phyloP scores from a whole-genome alignment of 768 basidiomycete species.

The Tylopilus balloui region DNA sequence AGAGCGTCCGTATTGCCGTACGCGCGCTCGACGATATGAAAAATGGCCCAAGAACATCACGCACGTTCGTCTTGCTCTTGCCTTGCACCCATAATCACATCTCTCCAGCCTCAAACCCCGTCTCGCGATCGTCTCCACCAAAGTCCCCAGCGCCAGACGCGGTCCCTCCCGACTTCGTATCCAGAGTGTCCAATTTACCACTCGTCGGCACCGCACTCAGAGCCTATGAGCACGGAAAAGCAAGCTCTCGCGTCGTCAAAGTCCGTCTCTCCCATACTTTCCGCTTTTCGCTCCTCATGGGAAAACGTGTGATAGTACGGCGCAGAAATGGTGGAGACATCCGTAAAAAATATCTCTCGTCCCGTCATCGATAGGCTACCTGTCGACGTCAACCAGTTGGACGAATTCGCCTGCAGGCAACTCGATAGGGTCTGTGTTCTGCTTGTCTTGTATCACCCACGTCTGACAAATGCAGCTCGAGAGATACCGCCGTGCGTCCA shows the following conservation, averaged over 20 bases:
- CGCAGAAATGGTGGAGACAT: slow-evolving; percentile 82
- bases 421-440: slow-evolving; percentile 62
- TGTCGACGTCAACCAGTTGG: slow-evolving; percentile 66
- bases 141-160: slow-evolving; percentile 12
- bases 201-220: slow-evolving; percentile 68
- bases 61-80: slow-evolving; percentile 12
- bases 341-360: slow-evolving; percentile 73
- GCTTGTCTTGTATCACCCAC: background rate
- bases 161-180: slow-evolving; percentile 35
- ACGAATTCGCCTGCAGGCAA: slow-evolving; percentile 86
- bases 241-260: slow-evolving; percentile 80
- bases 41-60: slow-evolving; percentile 34
- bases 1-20: slow-evolving; percentile 76
- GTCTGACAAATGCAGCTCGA: slow-evolving; percentile 37
- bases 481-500: slow-evolving; percentile 43
- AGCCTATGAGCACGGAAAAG: slow-evolving; percentile 80
- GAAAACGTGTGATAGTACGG: slow-evolving; percentile 55
- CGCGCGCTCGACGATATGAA: slow-evolving; percentile 77
- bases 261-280: slow-evolving; percentile 35
- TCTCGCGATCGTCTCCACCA: slow-evolving; percentile 13
- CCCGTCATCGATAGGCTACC: slow-evolving; percentile 80
- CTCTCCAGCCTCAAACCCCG: slow-evolving; percentile 6
- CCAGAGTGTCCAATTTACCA: slow-evolving; percentile 64
- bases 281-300: slow-evolving; percentile 8
- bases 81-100: background rate